Percentiles rank a stretch among this genome's conserved stretches.
These are phyloP conservation scores for Keqinozyma sinolaborantium DNA, from an alignment of 1,139 yeast species.

Conservation along the genomic window DNA sequence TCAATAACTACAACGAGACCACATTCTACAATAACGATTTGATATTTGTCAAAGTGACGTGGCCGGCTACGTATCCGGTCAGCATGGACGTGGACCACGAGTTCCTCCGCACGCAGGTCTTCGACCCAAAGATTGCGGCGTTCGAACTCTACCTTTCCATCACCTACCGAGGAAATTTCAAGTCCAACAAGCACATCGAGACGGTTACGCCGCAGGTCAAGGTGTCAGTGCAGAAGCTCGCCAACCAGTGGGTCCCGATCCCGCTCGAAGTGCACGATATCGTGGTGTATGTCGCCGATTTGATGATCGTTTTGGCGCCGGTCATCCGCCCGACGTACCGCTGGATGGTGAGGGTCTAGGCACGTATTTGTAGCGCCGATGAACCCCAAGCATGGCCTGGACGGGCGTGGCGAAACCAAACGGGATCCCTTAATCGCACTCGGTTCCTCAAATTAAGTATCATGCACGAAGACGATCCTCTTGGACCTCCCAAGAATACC, in stretches of 20 bases:
- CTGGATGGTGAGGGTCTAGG: too few species aligned
- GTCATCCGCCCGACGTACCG: too few species aligned
- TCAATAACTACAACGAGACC: slow-evolving; percentile 32
- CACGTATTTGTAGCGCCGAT: too few species aligned
- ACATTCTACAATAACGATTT: slow-evolving; percentile 28
- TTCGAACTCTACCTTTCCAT: slow-evolving; percentile 31
- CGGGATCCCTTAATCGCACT: not conserved
- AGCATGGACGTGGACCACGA: slow-evolving; percentile 22
- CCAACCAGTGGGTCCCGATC: slow-evolving; percentile 30
- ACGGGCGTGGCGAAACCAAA: too few species aligned
- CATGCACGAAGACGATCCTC: slow-evolving; percentile 43
- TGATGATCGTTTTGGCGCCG: slow-evolving; percentile 13
- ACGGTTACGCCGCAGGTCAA: slow-evolving; percentile 20
- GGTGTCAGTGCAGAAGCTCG: slow-evolving; percentile 30
- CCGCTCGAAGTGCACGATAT: slow-evolving; percentile 38
- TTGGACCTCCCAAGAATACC: slow-evolving; percentile 43
- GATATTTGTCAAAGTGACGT: slow-evolving; percentile 36
- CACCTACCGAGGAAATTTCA: slow-evolving; percentile 22
- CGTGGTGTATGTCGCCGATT: slow-evolving; percentile 29
- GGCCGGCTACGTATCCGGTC: slow-evolving; percentile 43
- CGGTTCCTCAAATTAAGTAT: too few species aligned
- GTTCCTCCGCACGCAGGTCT: slow-evolving; percentile 15
- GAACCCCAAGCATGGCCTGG: too few species aligned
- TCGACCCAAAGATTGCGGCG: slow-evolving; percentile 7
- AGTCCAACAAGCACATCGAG: slow-evolving; percentile 16